A percentile compares a stretch with the other conserved stretches of the same genome.
These are phyloP conservation scores for Starmerella geochares DNA, from an alignment of 805 yeast species.

Conservation along the genomic window DNA sequence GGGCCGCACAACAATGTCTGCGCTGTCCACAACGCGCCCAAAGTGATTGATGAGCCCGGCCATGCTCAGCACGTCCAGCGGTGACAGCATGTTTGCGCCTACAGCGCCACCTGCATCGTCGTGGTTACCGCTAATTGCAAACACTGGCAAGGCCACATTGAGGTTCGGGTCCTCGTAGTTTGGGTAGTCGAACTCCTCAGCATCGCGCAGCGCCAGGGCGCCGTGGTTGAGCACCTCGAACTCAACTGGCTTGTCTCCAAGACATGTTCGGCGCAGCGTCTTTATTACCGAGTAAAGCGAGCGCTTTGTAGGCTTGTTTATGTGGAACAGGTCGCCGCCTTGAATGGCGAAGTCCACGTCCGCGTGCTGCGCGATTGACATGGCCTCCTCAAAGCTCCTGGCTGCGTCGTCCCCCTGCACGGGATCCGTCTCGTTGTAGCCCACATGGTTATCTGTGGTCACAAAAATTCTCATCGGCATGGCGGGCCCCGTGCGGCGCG, in stretches of 20 bases:
- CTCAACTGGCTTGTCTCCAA: slow-evolving; percentile 82
- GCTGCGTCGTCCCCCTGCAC: slow-evolving; percentile 84
- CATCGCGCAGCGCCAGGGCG: slow-evolving; percentile 42
- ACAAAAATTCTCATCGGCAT: slow-evolving; percentile 42
- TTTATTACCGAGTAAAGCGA: slow-evolving; percentile 75
- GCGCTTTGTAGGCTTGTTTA: slow-evolving; percentile 79
- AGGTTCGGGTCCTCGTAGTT: slow-evolving; percentile 86
- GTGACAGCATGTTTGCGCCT: slow-evolving; percentile 45
- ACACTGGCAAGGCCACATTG: slow-evolving; percentile 79
- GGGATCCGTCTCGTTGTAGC: slow-evolving; percentile 81
- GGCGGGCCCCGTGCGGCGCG: neutral
- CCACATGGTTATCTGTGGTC: slow-evolving; percentile 95
- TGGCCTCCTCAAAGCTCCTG: slow-evolving; percentile 75
- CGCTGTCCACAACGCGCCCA: slow-evolving; percentile 70
- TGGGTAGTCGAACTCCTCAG: slow-evolving; percentile 49
- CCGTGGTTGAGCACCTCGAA: slow-evolving; percentile 77
- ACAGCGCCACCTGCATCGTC: slow-evolving; percentile 84
- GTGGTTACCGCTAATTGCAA: slow-evolving; percentile 91
- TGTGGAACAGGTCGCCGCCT: slow-evolving; percentile 87
- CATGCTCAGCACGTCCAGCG: slow-evolving; percentile 73
- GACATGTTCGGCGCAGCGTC: slow-evolving; percentile 56
- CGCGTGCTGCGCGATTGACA: slow-evolving; percentile 53
- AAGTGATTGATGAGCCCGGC: slow-evolving; percentile 81
- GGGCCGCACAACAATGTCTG: slow-evolving; percentile 64
- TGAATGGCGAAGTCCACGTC: slow-evolving; percentile 82